Base-by-base conservation (phyloP, 2,329 filamentous ascomycete species). In the Clathrospora elynae region DNA sequence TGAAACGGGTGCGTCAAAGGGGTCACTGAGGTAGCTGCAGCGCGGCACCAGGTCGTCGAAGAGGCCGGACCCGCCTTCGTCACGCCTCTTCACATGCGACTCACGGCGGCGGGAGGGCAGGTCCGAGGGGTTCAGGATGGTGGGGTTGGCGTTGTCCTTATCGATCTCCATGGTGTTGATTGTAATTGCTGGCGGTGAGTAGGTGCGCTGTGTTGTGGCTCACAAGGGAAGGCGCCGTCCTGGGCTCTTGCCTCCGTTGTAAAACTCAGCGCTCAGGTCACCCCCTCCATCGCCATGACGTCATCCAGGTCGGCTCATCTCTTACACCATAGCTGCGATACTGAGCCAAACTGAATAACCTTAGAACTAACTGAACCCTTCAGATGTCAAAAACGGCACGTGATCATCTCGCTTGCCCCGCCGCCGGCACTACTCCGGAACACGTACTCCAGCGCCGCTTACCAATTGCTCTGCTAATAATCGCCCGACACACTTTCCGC, bases 51-150 rank as follows among this genome's bases (percentile, higher is more conserved):
- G 71, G 46, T 72, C 71, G 49, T 79, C 75, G 65, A 85, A 84
- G 29, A 84, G 70, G 51, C 75, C 78, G 29, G 75, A 73, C 46
- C 73, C 70, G 49, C 73, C 70, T 52, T 75, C 75, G 59, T 80
- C 75, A 59, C 67, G 63, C 64, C 70, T 53, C 59, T 64, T 65
- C 57, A 53, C 59, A 54, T 62, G 64, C 51, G 67, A 56, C 41
- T 69, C 66, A 49, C 79, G 76, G 55, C 82, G 79, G 53, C 91
- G 85, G 19, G 89, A 93, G 30, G 93, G 91, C 35, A 99, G 83
- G 73, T 97, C 89, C 29, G 89, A 88, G 37, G 84, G 81, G 72
- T 86, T 95, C 62, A 97, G 77, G 66, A 99, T 91, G 53, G 89
- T 95, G 40, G 93, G 93, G 75, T 99, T 97, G 53, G 88, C 90